These are phyloP conservation scores for Rutidosis leptorrhynchoides DNA, from an alignment of 129 eudicot genomes.

Conservation along the genomic window DNA sequence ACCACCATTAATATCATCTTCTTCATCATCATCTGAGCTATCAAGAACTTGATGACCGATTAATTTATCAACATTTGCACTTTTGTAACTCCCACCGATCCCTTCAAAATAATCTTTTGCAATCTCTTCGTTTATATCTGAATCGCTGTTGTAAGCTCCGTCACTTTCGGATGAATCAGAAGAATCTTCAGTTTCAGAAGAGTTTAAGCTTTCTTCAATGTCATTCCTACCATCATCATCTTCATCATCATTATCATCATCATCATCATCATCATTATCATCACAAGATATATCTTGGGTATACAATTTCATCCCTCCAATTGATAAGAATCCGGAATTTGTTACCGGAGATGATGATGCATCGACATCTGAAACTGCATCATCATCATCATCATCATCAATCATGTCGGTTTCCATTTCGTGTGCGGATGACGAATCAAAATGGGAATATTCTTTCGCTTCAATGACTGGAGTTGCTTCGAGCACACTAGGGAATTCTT, in stretches of 20 bases:
- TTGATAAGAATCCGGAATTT: conserved; percentile 65
- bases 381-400: conserved; percentile 31
- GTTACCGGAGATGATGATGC: conserved; percentile 43
- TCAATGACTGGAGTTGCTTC: conserved; percentile 33
- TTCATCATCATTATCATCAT: conserved; percentile 5
- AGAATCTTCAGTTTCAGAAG: conserved; percentile 56
- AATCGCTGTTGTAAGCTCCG: conserved; percentile 51
- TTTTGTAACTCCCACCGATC: conserved; percentile 60
- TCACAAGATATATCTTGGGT: conserved; percentile 68
- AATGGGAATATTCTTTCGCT: conserved; percentile 31
- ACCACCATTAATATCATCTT: conserved; percentile 38
- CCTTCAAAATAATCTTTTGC: conserved; percentile 89
- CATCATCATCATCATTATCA: conserved; percentile 44
- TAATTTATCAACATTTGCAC: conserved; percentile 59
- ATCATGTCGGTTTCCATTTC: conserved; percentile 37
- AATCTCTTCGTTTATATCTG: conserved; percentile 76
- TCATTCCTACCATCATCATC: conserved; percentile 9
- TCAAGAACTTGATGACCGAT: conserved; percentile 42
- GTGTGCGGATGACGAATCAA: conserved; percentile 25
- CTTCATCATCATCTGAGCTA: conserved; percentile 37
- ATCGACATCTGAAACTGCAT: conserved; percentile 34
- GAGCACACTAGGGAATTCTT: conserved; percentile 28
- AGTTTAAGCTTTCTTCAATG: conserved; percentile 49
- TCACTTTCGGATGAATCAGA: conserved; percentile 65
- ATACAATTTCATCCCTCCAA: conserved; percentile 76